Evolutionary conservation across 148 eudicot species (phyloP).

Genomic region (Beta vulgaris): DNA sequence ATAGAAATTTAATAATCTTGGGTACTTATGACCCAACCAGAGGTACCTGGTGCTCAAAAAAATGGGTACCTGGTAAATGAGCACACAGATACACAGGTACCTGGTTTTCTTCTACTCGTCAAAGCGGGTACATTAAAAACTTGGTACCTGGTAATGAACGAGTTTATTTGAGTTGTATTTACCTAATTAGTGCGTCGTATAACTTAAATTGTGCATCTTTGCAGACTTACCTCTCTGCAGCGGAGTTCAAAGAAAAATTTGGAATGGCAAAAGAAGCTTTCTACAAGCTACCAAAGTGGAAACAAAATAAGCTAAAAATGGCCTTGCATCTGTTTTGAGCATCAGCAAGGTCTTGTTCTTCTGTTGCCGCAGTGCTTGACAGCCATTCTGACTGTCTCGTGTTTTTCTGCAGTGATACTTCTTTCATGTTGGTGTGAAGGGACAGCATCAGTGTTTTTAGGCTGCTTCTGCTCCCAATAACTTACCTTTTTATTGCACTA

Average conservation of each 20-base stretch:
- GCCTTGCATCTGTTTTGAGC: conserved; percentile 70
- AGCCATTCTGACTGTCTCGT: not conserved
- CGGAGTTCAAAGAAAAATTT: conserved; percentile 84
- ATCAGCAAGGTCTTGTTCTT: not conserved
- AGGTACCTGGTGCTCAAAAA: too few relatives aligned
- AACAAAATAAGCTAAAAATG: conserved; percentile 92
- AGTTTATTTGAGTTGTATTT: not conserved
- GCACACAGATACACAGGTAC: too few relatives aligned
- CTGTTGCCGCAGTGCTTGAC: not conserved
- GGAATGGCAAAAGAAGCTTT: conserved; percentile 74
- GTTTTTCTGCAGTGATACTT: conserved; percentile 33
- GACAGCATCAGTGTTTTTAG: conserved; percentile 64
- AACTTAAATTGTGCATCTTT: conserved; percentile 7
- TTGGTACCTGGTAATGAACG: too few relatives aligned
- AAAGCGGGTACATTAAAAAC: too few relatives aligned
- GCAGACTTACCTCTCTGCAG: conserved; percentile 85
- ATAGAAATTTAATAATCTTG: too few relatives aligned
- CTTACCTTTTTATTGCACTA: conserved; percentile 26
- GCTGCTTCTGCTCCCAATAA: conserved; percentile 82
- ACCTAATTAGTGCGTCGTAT: not conserved
- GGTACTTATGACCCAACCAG: too few relatives aligned
- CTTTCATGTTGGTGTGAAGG: conserved; percentile 39
- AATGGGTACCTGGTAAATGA: too few relatives aligned
- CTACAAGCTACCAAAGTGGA: conserved; percentile 94
- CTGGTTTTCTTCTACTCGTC: too few relatives aligned